Evolutionary conservation across 1,284 basidiomycete genomes (phyloP), one percentile per base, ranked within the genome.

Genomic region (Malassezia nana): DNA sequence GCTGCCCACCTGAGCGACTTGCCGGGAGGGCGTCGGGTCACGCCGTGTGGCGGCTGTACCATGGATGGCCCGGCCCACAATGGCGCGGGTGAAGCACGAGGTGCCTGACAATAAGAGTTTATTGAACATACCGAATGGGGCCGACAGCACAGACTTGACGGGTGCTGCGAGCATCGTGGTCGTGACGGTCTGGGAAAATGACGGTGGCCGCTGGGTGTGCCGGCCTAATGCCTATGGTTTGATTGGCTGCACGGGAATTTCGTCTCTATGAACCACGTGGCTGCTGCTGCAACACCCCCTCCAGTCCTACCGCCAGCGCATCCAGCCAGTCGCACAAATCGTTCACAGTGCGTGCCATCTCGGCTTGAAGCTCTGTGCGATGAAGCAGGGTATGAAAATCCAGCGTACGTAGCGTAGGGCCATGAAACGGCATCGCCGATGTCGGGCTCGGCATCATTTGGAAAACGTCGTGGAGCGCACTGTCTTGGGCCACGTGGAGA

Each of bases 291-390:
- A 66, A 47, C 24, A 63, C 65, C 5, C 56, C 32, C 3, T 55
- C 56, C 25, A 66, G 48, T 0, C 63, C 90, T 77, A 43, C 78
- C 80, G 46, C 86, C 1, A 94, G 81, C 0, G 84, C 79, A 4
- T 82, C 80, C 50, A 96, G 76, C 88, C 88, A 94, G 60, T 81
- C 78, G 2, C 82, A 79, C 39, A 96, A 79, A 63, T 87, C 84
- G 54, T 86, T 84, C 7, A 94, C 82, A 1, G 84, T 86, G 43
- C 78, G 77, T 31, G 83, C 83, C 33, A 95, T 79, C 66, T 86
- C 83, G 0, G 77, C 75, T 61, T 87, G 84, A 0, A 86, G 83
- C 30, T 79, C 79, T 28, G 85, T 84, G 31, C 78, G 79, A 15
- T 77, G 76, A 50, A 82, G 79, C 33, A 89, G 75, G n/a, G 77